Percentiles rank a stretch among this genome's conserved stretches.
phyloP scores from a whole-genome alignment of 2,329 filamentous ascomycete species.

The Pleomassaria siparia region DNA sequence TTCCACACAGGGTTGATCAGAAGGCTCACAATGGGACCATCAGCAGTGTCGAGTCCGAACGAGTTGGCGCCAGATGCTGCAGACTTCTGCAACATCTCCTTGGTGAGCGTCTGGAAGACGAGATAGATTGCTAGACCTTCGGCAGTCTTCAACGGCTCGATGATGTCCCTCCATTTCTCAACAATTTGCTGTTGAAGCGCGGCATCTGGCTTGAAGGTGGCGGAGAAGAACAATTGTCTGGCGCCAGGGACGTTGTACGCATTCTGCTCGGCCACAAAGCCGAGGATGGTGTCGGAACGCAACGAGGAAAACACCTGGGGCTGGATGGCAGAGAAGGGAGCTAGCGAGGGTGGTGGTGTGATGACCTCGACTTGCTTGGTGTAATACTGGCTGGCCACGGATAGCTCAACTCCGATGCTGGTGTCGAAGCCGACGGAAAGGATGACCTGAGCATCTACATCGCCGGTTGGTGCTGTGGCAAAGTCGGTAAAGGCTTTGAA shows the following conservation, averaged over 20 bases:
- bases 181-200: too few relatives aligned
- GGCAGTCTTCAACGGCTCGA: not conserved
- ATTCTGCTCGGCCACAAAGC: slow-evolving; percentile 1
- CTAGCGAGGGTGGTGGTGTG: not conserved
- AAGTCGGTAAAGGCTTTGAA: slow-evolving; percentile 24
- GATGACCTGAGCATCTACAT: too few relatives aligned
- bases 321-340: not conserved
- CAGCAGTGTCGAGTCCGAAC: slow-evolving; percentile 11
- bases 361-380: too few relatives aligned
- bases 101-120: not conserved
- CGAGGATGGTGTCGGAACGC: slow-evolving; percentile 1
- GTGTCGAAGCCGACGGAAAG: too few relatives aligned
- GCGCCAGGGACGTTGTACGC: slow-evolving; percentile 1
- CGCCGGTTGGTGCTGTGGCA: slow-evolving; percentile 12
- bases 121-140: not conserved
- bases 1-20: slow-evolving; percentile 9
- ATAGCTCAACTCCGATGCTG: not conserved
- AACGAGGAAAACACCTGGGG: not conserved
- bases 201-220: not conserved
- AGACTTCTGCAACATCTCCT: not conserved
- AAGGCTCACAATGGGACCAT: slow-evolving; percentile 13
- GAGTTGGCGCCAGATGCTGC: slow-evolving; percentile 10
- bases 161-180: not conserved
- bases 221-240: slow-evolving; percentile 5
- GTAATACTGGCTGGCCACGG: not conserved